Evolutionary conservation across 768 basidiomycete species (phyloP), one percentile per base, ranked within the genome.

Genomic region (Austroboletus festivus): DNA sequence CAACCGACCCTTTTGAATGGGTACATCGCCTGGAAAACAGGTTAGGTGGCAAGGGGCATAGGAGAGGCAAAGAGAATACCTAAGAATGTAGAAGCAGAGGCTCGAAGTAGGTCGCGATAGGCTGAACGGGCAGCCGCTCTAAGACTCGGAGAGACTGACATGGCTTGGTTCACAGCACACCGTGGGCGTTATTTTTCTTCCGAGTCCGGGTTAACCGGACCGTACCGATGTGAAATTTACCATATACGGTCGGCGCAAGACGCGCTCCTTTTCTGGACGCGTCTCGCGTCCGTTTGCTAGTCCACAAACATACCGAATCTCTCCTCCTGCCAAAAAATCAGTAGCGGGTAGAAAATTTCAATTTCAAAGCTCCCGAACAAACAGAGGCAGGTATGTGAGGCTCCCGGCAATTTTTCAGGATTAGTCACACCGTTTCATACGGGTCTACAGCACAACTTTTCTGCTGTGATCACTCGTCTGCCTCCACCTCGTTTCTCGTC

Each of bases 91-190:
- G 68, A 60, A 6, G 79, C 64, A 2, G 87, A 79, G 1, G 87
- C 83, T 35, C 89, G 75, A 54, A 82, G 80, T 4, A 90, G 68
- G 57, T 79, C 72, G 28, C 89, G 79, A 59, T 93, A 93, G 15
- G 85, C 85, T 26, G 88, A 75, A 40, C 89, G 80, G 18, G 85
- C 85, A 10, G 80, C 75, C 26, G 85, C 81, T 59, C 70, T 76
- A 34, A 90, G 75, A 15, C 71, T 63, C 3, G 74, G 69, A n/a
- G 82, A 65, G 43, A 85, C 70, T 28, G 81, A 69, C 82, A 84
- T 83, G 20, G 13, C 22, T n/a, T 7, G 16, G 4, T 3, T 16
- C n/a, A 37, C n/a, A n/a, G 5, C 16, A 5, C 16, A 5, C 15
- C 18, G 18, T 18, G 16, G 18, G 4, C 28, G n/a, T 31, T 34